These are phyloP conservation scores for Zostera marina DNA, from an alignment of 116 monocot genomes.

Conservation along the genomic window DNA sequence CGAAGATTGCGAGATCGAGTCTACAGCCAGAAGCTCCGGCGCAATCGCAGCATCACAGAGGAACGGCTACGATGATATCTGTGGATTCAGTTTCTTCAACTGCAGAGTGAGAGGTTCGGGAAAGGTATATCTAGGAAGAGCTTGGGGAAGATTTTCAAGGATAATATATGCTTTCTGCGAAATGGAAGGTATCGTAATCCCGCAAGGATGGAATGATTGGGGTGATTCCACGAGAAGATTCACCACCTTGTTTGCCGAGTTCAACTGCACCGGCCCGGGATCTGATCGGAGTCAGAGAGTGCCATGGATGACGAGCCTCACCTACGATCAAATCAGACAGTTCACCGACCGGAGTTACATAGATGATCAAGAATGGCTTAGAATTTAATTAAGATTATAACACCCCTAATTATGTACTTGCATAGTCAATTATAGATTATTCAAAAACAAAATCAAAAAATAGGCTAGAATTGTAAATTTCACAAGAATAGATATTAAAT, in stretches of 20 bases:
- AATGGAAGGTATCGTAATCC: constrained; percentile 37
- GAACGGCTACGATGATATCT: constrained; percentile 30
- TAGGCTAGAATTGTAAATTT: too few species aligned
- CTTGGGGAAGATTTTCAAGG: constrained; percentile 71
- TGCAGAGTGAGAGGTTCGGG: constrained; percentile 61
- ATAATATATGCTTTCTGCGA: constrained; percentile 57
- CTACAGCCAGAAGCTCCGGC: constrained; percentile 41
- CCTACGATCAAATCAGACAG: constrained; percentile 39
- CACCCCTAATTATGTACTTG: too few species aligned
- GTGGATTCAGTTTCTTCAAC: constrained; percentile 61
- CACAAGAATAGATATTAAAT: too few species aligned
- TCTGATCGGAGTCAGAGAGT: constrained; percentile 37
- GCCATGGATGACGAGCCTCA: constrained; percentile 56
- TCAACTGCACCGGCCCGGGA: constrained; percentile 48
- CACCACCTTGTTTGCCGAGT: constrained; percentile 70
- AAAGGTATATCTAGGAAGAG: constrained; percentile 61
- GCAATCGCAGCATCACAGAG: constrained; percentile 86
- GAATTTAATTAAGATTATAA: too few species aligned
- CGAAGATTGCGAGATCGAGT: constrained; percentile 52
- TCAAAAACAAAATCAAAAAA: too few species aligned
- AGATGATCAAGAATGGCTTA: constrained; percentile 64
- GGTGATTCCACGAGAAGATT: constrained; percentile 65
- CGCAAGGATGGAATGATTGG: constrained; percentile 86
- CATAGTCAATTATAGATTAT: too few species aligned
- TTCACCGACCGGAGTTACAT: constrained; percentile 52